Percentiles rank a stretch among this genome's conserved stretches.
phyloP scores from a whole-genome alignment of 192 early-diverging fungal species.

The Rhizoclosmatium sp. region DNA sequence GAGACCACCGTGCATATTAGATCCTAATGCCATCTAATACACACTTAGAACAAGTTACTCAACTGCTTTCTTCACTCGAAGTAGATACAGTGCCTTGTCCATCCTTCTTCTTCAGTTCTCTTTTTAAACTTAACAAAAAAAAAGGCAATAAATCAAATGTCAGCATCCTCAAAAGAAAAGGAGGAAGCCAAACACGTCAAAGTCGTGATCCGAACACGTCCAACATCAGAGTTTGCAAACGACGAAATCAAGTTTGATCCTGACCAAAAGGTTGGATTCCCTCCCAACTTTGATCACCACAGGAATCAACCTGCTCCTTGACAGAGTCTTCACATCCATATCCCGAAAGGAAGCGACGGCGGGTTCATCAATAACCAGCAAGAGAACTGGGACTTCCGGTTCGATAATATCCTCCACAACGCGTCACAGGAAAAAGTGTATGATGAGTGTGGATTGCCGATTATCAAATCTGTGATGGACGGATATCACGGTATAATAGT shows the following conservation, averaged over 20 bases:
- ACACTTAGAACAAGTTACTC: background rate
- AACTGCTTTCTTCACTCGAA: conserved; percentile 36
- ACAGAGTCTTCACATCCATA: conserved; percentile 62
- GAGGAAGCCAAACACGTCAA: conserved; percentile 62
- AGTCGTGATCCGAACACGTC: conserved; percentile 67
- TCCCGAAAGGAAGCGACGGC: conserved; percentile 64
- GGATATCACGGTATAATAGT: conserved; percentile 63
- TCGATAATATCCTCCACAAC: conserved; percentile 69
- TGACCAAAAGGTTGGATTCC: conserved; percentile 49
- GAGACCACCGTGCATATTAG: no score
- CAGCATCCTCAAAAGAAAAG: conserved; percentile 12
- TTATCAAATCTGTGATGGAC: conserved; percentile 61
- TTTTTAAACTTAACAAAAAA: conserved; percentile 4
- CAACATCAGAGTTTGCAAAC: conserved; percentile 63
- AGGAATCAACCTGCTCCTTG: no score
- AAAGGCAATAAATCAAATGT: conserved; percentile 6
- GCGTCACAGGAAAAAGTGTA: conserved; percentile 66
- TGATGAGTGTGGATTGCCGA: conserved; percentile 63
- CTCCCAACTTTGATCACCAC: background rate
- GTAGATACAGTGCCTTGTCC: conserved; percentile 15
- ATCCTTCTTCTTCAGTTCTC: conserved; percentile 11
- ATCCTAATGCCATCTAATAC: no score
- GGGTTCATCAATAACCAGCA: conserved; percentile 75
- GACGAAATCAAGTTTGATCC: conserved; percentile 57
- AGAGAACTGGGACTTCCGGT: conserved; percentile 71